Evolutionary conservation across 306 rosid genomes (phyloP).

Genomic region (Vachellia collinsii): DNA sequence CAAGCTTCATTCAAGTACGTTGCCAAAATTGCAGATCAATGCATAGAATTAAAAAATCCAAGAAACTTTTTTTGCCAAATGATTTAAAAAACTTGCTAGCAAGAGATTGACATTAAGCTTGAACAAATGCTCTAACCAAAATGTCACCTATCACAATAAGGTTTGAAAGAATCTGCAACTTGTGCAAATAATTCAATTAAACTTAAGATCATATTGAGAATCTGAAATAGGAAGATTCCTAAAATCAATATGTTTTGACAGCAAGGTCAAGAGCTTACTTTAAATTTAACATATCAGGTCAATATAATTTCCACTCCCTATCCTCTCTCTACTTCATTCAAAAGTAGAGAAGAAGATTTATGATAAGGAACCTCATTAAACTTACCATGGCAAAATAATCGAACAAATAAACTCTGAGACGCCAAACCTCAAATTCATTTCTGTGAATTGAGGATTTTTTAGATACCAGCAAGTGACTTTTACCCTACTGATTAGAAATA

Average conservation of each 20-base stretch:
- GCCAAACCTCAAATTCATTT: conserved; percentile 23
- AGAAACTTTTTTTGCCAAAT: conserved; percentile 31
- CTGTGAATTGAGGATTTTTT: not conserved
- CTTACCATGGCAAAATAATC: conserved; percentile 46
- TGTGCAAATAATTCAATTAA: conserved; percentile 39
- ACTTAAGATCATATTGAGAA: not conserved
- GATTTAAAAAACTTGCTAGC: conserved; percentile 54
- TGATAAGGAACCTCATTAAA: not conserved
- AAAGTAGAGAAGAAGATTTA: not conserved
- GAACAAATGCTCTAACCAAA: conserved; percentile 75
- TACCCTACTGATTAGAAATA: not conserved
- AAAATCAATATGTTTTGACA: not conserved
- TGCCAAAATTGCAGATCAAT: conserved; percentile 18
- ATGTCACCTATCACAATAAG: conserved; percentile 72
- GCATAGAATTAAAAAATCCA: not conserved
- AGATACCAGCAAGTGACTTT: not conserved
- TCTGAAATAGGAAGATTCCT: not conserved
- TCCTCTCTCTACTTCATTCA: not conserved
- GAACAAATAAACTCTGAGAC: conserved; percentile 1
- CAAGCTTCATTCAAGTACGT: not conserved
- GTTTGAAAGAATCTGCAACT: conserved; percentile 88
- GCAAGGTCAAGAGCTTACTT: not conserved
- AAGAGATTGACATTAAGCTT: conserved; percentile 88
- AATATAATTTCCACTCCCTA: not conserved
- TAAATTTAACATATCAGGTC: not conserved